Base-by-base conservation (phyloP, 164 flowering plant species). In the Stephania cephalantha region DNA sequence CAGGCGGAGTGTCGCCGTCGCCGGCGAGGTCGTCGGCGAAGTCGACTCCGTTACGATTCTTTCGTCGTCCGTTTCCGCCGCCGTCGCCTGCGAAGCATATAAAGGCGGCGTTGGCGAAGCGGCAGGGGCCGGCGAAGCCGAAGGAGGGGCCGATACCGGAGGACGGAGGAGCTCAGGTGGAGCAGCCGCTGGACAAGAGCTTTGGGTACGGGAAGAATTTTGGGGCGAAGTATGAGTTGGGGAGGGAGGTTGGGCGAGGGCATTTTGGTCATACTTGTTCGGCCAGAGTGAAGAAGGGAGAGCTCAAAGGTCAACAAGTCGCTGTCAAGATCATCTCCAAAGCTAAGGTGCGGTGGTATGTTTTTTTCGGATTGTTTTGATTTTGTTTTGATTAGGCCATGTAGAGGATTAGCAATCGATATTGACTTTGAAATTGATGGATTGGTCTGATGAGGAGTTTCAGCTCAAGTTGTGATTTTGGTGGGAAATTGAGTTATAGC, bases 81-180 rank as follows among this genome's bases (percentile, higher is more conserved):
- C 99, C 99, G 25, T 93, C 98, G 0, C 99, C 99, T 48, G 99
- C 98, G 22, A 96, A 94, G 87, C 99, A 91, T 61, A 96, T 96
- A 22, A 92, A 87, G 86, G 94, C 95, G 12, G 87, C 97, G 35
- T 75, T 90, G 17, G 87, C 79, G 64, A 92, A 89, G 85, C 83
- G 97, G 77, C 78, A 83, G 20, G 90, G 95, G 15, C 81, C 85
- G 5, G 79, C 81, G 72, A 88, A 84, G 88, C 95, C 97, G 12
- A 86, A 87, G 78, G 93, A 90, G 53, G 90, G 93, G 0, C 85
- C 97, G 79, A 92, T 94, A 31, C 98, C 95, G 12, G 99, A 95
- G 84, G 97, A 92, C 13, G 86, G 85, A 6, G 86, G 85, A 6
- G 79, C 76, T 1, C 70, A 80, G 66, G 78, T 29, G 7, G 90